Evolutionary conservation across 108 stramenopile genomes (phyloP), one percentile per base, ranked within the genome.

Genomic region (Cyclostephanos invisitatus): DNA sequence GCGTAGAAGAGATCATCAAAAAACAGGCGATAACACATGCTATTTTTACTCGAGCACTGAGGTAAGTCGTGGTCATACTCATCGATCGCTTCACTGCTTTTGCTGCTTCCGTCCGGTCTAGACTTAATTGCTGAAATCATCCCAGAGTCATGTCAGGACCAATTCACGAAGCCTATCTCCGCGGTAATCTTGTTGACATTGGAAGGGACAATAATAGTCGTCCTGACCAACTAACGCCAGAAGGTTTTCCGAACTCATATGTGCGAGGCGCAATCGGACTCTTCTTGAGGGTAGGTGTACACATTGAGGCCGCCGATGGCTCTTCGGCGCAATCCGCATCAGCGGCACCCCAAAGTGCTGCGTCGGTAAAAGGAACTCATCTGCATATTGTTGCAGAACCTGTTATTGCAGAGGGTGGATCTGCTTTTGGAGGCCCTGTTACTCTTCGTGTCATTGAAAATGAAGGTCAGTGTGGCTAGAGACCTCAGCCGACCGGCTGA

Each of bases 221-320:
- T 21, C 50, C 85, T 24, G 77, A 83, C 21, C 77, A 87, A 44
- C 87, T 89, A 28, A 82, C 86, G 17, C 89, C 91, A 17, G 93
- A 92, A 69, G 90, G 90, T n/a, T 95, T 91, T 66, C 93, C 93
- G 1, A 95, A 95, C 77, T 91, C 90, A 7, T 95, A 81, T 68
- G 90, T 95, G 3, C 77, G 87, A 46, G 94, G 91, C 18, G 72
- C 88, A 12, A 87, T 87, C 20, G 75, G 81, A 28, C 67, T 91
- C n/a, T 91, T 91, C 62, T 62, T 92, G 22, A 85, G 90, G 25
- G 89, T 92, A 14, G 94, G 94, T 15, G 90, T 82, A 14, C 90
- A 95, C 57, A 90, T 95, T 2, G 94, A 95, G 70, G 78, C 85
- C 15, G 81, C 86, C 7, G 81, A 84, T 48, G 89, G 87, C 49